Evolutionary conservation across 164 flowering plant genomes (phyloP).

Genomic region (Stephania yunnanensis): DNA sequence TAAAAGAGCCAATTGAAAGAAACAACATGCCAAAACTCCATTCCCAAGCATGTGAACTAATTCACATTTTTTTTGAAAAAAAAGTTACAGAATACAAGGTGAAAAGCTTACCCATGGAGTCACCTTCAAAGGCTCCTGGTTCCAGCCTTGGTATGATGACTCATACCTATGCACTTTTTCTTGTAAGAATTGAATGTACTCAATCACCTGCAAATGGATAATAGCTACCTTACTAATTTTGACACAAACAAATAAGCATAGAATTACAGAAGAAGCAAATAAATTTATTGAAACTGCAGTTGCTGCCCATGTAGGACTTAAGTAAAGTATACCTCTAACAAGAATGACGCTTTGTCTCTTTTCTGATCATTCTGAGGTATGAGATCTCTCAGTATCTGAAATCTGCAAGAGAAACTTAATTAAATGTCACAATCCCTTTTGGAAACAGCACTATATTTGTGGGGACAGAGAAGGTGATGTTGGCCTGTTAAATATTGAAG

Average conservation of each 20-base stretch:
- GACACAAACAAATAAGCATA: not conserved
- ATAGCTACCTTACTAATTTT: not conserved
- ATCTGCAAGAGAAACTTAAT: slow-evolving; percentile 36
- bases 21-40: not conserved
- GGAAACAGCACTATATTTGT: not conserved
- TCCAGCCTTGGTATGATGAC: slow-evolving; percentile 58
- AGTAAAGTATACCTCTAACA: slow-evolving; percentile 59
- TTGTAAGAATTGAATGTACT: slow-evolving; percentile 67
- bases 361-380: slow-evolving; percentile 91
- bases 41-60: not conserved
- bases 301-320: not conserved
- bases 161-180: slow-evolving; percentile 65
- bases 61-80: not conserved
- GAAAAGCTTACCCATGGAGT: slow-evolving; percentile 57
- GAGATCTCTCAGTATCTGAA: slow-evolving; percentile 81
- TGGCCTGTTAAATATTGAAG: too few species aligned
- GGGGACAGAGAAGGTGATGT: not conserved
- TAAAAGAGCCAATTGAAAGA: not conserved
- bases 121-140: slow-evolving; percentile 51
- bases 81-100: not conserved
- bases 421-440: not conserved
- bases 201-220: slow-evolving; percentile 57
- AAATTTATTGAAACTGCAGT: not conserved
- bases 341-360: slow-evolving; percentile 94
- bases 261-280: not conserved